A percentile compares a stretch with the other conserved stretches of the same genome.
Evolutionary conservation across 139 green algal genomes (phyloP).

Genomic region (Deuterostichococcus epilithicus): DNA sequence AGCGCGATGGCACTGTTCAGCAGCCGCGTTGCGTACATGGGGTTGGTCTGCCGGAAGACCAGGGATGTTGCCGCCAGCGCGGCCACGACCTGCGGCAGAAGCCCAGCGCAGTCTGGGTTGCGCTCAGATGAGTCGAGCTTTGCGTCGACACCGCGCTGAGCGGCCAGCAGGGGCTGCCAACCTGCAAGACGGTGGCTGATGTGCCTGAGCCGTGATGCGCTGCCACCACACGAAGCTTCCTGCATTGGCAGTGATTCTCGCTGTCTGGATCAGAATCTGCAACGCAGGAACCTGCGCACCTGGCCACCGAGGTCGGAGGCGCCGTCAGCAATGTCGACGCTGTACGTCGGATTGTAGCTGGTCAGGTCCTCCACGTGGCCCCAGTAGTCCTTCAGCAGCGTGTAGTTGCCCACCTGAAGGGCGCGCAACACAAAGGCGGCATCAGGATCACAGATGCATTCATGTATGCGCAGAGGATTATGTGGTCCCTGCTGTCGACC

Average conservation of each 20-base stretch:
- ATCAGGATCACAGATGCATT: too few relatives aligned
- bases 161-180: too few relatives aligned
- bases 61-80: conserved; percentile 63
- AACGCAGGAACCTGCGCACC: conserved; percentile 4
- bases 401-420: conserved; percentile 29
- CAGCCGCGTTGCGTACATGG: conserved; percentile 36
- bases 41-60: conserved; percentile 44
- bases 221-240: too few relatives aligned
- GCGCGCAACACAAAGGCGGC: too few relatives aligned
- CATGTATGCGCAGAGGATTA: too few relatives aligned
- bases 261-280: too few relatives aligned
- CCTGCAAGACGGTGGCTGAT: too few relatives aligned
- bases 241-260: too few relatives aligned
- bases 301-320: conserved; percentile 50
- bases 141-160: too few relatives aligned
- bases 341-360: conserved; percentile 11
- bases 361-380: conserved; percentile 16
- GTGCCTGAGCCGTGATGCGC: too few relatives aligned
- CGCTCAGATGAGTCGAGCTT: too few relatives aligned
- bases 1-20: conserved; percentile 27
- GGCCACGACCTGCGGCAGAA: conserved; percentile 33
- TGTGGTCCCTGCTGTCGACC: too few relatives aligned
- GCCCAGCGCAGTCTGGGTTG: not conserved
- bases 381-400: conserved; percentile 13
- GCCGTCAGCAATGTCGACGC: not conserved